Evolutionary conservation across 2,329 filamentous ascomycete genomes (phyloP), one percentile per base, ranked within the genome.

Genomic region (Epichloe brachyelytri): DNA sequence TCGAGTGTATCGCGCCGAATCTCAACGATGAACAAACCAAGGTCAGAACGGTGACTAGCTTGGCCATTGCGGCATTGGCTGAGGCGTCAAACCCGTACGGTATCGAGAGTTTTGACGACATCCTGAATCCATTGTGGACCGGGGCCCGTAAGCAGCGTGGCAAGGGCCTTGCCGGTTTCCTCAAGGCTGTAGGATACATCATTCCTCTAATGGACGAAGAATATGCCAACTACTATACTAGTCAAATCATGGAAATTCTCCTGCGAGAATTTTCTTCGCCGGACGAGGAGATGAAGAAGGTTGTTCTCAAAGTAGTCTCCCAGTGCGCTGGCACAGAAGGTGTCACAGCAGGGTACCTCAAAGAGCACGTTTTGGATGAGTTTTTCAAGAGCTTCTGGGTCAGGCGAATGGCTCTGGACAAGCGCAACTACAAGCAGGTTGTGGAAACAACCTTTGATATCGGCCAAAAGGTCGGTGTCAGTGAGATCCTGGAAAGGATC

Each of bases 381-480:
- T 98, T 98, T 65, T 98, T 98, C 75, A 96, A 96, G 73, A 90
- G 86, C 63, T 98, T 98, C 71, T 98, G 93, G 93, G 90, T 97
- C 40, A 79, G 93, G 56, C 79, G 93, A 51, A 97, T 98, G 88
- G 93, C 93, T 7, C 73, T 98, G 51, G 93, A 98, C 68, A 95
- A 95, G 73, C 84, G 93, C 57, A 98, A 97, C 72, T 98, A 97
- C 67, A 82, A 91, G 59, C 91, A 97, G 65, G 93, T 98, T 6
- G 93, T 98, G 7, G 93, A 98, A 66, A 98, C 93, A 0, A 98
- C 93, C 0, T 91, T 97, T 14, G 93, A 98, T 61, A 81, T 98
- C 46, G 90, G 89, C 50, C 89, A 97, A 65, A 98, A 98, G 69
- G 91, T 97, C n/a, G 93, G 93, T 41, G 90, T 90, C 50, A 85